These are phyloP conservation scores for Saururus chinensis DNA, from an alignment of 164 flowering plant genomes.

Conservation along the genomic window DNA sequence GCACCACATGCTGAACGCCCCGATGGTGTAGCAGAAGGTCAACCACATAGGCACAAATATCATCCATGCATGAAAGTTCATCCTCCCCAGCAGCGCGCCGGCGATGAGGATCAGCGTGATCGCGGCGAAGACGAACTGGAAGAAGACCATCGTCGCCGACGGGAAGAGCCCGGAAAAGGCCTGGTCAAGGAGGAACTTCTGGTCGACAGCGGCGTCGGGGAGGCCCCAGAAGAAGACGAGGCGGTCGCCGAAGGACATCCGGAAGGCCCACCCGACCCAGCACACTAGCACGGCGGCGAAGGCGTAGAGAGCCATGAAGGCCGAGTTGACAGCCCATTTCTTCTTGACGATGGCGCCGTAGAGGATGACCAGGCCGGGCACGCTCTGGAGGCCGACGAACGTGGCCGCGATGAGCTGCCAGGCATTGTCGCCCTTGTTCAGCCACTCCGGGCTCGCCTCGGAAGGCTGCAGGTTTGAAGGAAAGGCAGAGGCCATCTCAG, in stretches of 20 bases:
- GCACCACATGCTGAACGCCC: slow-evolving; percentile 11
- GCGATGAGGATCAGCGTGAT: slow-evolving; percentile 8
- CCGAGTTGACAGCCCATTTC: slow-evolving; percentile 15
- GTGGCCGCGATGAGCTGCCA: slow-evolving; percentile 13
- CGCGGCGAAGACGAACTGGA: slow-evolving; percentile 14
- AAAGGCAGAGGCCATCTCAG: background rate
- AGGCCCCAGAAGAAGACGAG: slow-evolving; percentile 13
- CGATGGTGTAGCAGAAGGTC: slow-evolving; percentile 10
- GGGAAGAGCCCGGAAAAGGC: slow-evolving; percentile 4
- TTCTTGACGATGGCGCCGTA: slow-evolving; percentile 13
- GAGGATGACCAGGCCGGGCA: slow-evolving; percentile 9
- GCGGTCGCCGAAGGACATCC: slow-evolving; percentile 11
- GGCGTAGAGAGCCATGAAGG: slow-evolving; percentile 15
- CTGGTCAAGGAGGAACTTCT: slow-evolving; percentile 10
- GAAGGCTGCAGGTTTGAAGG: slow-evolving; percentile 2
- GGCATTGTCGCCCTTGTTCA: slow-evolving; percentile 15
- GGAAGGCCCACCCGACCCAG: slow-evolving; percentile 13
- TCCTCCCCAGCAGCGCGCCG: slow-evolving; percentile 10
- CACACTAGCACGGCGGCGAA: slow-evolving; percentile 10
- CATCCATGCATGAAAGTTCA: slow-evolving; percentile 15
- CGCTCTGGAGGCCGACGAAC: slow-evolving; percentile 11
- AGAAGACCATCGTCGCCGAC: slow-evolving; percentile 15
- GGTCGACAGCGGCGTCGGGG: slow-evolving; percentile 9
- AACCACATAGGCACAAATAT: slow-evolving; percentile 12
- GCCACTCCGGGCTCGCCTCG: slow-evolving; percentile 7